Conservation (phyloP, 352 stramenopile species). For the Aphanomyces stellatus region DNA sequence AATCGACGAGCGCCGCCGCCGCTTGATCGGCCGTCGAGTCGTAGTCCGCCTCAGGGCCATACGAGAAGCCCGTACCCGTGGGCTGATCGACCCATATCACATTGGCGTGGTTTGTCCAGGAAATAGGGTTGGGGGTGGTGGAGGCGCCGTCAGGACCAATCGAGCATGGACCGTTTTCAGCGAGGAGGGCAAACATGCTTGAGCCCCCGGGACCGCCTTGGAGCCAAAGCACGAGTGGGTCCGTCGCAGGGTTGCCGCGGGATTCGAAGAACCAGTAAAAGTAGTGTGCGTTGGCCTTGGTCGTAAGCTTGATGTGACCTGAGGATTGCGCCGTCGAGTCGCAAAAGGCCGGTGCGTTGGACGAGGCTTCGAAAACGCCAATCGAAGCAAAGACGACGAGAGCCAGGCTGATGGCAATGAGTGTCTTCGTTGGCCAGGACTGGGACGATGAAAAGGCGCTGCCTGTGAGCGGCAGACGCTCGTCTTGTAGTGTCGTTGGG, state of each 20-base stretch:
- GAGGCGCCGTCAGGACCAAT: conserved; percentile 17
- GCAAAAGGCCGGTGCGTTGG: background rate
- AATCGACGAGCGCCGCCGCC: conserved; percentile 33
- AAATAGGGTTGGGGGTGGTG: conserved; percentile 17
- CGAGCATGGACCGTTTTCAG: conserved; percentile 26
- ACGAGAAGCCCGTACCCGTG: conserved; percentile 21
- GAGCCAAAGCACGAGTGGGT: conserved; percentile 25
- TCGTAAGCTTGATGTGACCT: conserved; percentile 22
- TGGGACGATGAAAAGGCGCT: too few relatives aligned
- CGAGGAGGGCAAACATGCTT: conserved; percentile 21
- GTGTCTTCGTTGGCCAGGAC: too few relatives aligned
- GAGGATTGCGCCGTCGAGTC: conserved; percentile 15
- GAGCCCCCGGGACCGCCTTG: conserved; percentile 25
- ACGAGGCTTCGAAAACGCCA: background rate
- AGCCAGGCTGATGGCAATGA: too few relatives aligned
- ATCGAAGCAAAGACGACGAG: too few relatives aligned
- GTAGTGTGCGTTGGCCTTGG: conserved; percentile 18
- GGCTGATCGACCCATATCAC: conserved; percentile 22
- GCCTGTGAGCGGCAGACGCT: too few relatives aligned
- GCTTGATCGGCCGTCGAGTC: conserved; percentile 32
- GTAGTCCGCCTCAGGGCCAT: conserved; percentile 23
- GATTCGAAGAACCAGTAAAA: conserved; percentile 24
- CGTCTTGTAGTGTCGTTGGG: too few relatives aligned
- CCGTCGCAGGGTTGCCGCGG: conserved; percentile 7
- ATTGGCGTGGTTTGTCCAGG: conserved; percentile 21